Evolutionary conservation across 2,329 filamentous ascomycete genomes (phyloP), one percentile per base, ranked within the genome.

Genomic region (Chrysoporthe cubensis): DNA sequence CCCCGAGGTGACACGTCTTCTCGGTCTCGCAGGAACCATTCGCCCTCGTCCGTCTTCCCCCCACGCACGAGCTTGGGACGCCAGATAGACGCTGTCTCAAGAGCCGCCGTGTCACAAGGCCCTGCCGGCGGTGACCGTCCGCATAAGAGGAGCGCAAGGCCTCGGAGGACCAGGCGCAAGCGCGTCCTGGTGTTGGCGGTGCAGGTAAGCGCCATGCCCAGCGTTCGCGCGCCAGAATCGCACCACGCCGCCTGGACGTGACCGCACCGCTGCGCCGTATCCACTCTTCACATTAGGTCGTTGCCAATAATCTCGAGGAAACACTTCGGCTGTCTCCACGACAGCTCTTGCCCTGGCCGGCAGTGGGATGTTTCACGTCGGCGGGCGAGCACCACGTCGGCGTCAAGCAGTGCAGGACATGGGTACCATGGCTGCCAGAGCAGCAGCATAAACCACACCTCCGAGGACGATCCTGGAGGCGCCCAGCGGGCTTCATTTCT

Each of bases 11-110:
- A 37, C 52, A 59, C 21, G 56, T 60, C 43, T 34, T 32, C 32
- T 54, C 44, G 26, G 26, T 21, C 40, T 40, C 37, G 62, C 7
- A 43, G 11, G 32, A 58, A 32, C 21, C 34, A 52, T 56, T 64
- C 44, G 46, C 32, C 54, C 50, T 26, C 59, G 26, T 40, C 64
- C 42, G 50, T 43, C 32, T 59, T 26, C 26, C 57, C 32, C 4
- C 56, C 57, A 26, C 13, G n/a, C 34, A 21, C 32, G 32, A 34
- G 42, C 14, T 16, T 34, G 34, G 32, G 32, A 52, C 50, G 5
- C 18, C 4, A 18, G 43, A 58, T 65, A 65, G 65, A 60, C 68
- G 68, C 68, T 59, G 68, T 68, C 66, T 69, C 66, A 65, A 68
- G 65, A 69, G 68, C 68, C 68, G 68, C 68, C 66, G 61, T 64